Conservation (phyloP, 208 protist species). For the Eutreptiella sp. region DNA sequence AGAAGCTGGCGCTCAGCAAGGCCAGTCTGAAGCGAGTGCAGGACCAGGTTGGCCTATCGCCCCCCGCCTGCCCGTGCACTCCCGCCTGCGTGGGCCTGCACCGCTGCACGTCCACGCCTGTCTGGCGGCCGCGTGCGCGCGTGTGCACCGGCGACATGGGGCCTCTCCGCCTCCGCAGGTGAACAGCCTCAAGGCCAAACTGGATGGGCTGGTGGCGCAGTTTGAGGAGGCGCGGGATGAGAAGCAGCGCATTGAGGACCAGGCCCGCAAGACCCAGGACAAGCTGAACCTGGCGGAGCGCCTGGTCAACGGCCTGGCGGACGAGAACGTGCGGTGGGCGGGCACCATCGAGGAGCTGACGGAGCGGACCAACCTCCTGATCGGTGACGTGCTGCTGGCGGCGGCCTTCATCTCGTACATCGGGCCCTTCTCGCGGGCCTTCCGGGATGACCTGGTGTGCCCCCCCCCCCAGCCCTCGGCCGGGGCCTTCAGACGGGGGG, state of each 20-base stretch:
- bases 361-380: constrained; percentile 40
- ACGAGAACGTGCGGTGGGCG: constrained; percentile 71
- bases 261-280: constrained; percentile 43
- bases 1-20: constrained; percentile 30
- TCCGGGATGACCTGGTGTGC: constrained; percentile 47
- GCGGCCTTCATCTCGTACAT: constrained; percentile 79
- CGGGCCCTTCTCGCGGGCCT: constrained; percentile 67
- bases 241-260: constrained; percentile 42
- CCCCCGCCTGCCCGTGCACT: too few species aligned
- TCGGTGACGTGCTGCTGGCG: constrained; percentile 74
- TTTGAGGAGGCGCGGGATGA: constrained; percentile 58
- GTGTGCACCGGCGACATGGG: too few species aligned
- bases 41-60: constrained; percentile 44
- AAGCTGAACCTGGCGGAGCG: constrained; percentile 42
- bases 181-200: constrained; percentile 51
- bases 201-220: constrained; percentile 44
- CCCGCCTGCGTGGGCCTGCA: too few species aligned
- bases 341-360: constrained; percentile 48
- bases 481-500: too few species aligned
- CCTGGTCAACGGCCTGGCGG: constrained; percentile 62
- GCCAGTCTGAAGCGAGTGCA: constrained; percentile 33
- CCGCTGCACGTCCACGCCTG: too few species aligned
- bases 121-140: too few species aligned
- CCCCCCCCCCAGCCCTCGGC: too few species aligned
- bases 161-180: too few species aligned